phyloP scores from a whole-genome alignment of 2,329 filamentous ascomycete species.

The Cryphonectria nitschkei region DNA sequence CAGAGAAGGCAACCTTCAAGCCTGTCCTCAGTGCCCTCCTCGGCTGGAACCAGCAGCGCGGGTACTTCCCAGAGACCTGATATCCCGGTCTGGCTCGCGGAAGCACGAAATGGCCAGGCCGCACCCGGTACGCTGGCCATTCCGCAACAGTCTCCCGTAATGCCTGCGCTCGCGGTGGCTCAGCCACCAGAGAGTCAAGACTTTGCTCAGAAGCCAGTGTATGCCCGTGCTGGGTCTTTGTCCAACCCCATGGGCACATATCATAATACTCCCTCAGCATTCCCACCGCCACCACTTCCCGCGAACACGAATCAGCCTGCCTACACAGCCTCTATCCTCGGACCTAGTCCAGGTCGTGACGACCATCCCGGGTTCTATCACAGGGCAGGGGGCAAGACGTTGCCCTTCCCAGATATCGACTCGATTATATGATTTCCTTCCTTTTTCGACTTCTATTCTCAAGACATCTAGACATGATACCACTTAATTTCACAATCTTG shows the following conservation, averaged over 20 bases:
- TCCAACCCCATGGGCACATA: background rate
- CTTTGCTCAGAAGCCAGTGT: background rate
- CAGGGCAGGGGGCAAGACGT: conserved; percentile 10
- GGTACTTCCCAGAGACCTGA: conserved; percentile 5
- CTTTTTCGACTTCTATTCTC: background rate
- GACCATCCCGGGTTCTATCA: conserved; percentile 10
- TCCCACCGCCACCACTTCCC: background rate
- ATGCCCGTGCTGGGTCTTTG: conserved; percentile 1
- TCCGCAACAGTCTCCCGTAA: conserved; percentile 9
- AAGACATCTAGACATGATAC: background rate
- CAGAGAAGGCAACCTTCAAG: conserved; percentile 11
- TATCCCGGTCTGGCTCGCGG: conserved; percentile 15
- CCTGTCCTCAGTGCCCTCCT: background rate
- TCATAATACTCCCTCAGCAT: background rate
- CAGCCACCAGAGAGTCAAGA: background rate
- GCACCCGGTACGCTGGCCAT: background rate
- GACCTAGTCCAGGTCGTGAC: background rate
- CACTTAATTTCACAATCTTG: background rate
- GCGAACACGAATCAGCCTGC: background rate
- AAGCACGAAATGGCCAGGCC: conserved; percentile 1
- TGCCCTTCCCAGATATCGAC: conserved; percentile 11
- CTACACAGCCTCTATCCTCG: background rate
- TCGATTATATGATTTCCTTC: conserved; percentile 7
- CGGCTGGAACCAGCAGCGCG: background rate
- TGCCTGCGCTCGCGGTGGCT: background rate